Conservation (phyloP, 768 basidiomycete species). For the Mycena albidolilacea region DNA sequence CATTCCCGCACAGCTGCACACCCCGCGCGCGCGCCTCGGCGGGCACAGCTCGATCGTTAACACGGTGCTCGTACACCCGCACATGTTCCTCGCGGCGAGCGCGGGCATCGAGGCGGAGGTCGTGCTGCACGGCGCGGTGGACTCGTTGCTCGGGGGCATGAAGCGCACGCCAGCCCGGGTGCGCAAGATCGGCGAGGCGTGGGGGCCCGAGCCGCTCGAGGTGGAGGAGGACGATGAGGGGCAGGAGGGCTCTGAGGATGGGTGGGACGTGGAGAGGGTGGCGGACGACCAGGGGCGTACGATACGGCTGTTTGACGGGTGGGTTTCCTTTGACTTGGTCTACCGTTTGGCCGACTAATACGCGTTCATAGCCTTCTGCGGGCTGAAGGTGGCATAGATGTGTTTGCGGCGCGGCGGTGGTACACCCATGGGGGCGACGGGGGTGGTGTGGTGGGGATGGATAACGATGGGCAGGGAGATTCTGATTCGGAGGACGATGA, state of each 20-base stretch:
- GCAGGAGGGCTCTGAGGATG: not conserved
- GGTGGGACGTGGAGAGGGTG: not conserved
- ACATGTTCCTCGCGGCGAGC: slow-evolving; percentile 75
- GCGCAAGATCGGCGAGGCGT: slow-evolving; percentile 26
- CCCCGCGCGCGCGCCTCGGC: slow-evolving; percentile 72
- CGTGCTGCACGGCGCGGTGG: slow-evolving; percentile 72
- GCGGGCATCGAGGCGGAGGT: slow-evolving; percentile 83
- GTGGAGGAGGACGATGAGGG: slow-evolving; percentile 4
- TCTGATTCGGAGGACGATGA: not conserved
- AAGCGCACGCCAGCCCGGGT: slow-evolving; percentile 10
- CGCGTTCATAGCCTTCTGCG: slow-evolving; percentile 18
- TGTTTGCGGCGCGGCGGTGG: slow-evolving; percentile 26
- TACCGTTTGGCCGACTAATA: not conserved
- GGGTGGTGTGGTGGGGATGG: not conserved
- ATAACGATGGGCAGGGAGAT: slow-evolving; percentile 1
- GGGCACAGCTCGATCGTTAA: slow-evolving; percentile 88
- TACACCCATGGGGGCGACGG: not conserved
- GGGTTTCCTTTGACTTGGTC: not conserved
- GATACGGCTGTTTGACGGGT: slow-evolving; percentile 32
- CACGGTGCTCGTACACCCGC: slow-evolving; percentile 79
- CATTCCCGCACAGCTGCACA: slow-evolving; percentile 74
- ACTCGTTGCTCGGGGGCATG: slow-evolving; percentile 26
- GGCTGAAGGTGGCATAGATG: slow-evolving; percentile 8
- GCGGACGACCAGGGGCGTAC: slow-evolving; percentile 8
- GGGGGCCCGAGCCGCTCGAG: slow-evolving; percentile 8